Evolutionary conservation across 1,284 basidiomycete species (phyloP).

Genomic region (Irpex sp.): DNA sequence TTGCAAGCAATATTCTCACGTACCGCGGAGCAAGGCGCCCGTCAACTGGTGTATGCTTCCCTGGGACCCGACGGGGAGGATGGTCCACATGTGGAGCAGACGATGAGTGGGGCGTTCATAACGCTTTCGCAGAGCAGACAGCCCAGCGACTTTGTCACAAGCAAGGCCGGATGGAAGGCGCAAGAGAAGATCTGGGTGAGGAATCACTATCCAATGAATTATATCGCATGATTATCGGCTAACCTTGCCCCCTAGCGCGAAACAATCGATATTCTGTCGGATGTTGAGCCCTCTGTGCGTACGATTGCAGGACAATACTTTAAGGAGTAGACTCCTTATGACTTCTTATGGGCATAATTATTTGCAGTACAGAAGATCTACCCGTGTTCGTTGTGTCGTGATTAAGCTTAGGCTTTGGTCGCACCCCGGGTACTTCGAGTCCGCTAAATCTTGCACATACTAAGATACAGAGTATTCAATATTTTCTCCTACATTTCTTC

Average conservation of each 20-base stretch:
- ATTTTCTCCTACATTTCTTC: slow-evolving; percentile 5
- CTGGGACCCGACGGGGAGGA: slow-evolving; percentile 23
- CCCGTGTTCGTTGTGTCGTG: too few species aligned
- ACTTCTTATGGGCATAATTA: too few species aligned
- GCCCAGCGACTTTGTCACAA: slow-evolving; percentile 42
- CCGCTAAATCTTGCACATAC: slow-evolving; percentile 1
- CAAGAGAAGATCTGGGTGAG: slow-evolving; percentile 42
- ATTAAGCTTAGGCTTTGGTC: too few species aligned
- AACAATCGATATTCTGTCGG: slow-evolving; percentile 13
- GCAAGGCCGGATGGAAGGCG: slow-evolving; percentile 34
- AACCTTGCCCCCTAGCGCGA: slow-evolving; percentile 8
- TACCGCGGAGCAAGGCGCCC: slow-evolving; percentile 38
- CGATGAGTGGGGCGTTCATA: slow-evolving; percentile 37
- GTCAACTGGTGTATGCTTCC: slow-evolving; percentile 40
- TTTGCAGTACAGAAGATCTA: too few species aligned
- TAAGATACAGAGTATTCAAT: slow-evolving; percentile 5
- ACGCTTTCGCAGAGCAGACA: slow-evolving; percentile 27
- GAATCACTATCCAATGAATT: not conserved
- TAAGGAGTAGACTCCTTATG: not conserved
- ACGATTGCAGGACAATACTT: slow-evolving; percentile 6
- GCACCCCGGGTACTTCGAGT: not conserved
- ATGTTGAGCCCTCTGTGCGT: slow-evolving; percentile 8
- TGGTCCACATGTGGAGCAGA: slow-evolving; percentile 16
- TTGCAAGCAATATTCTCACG: slow-evolving; percentile 24
- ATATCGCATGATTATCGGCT: not conserved